Evolutionary conservation across 257 asterid species (phyloP).

Genomic region (Osmanthus fragrans): DNA sequence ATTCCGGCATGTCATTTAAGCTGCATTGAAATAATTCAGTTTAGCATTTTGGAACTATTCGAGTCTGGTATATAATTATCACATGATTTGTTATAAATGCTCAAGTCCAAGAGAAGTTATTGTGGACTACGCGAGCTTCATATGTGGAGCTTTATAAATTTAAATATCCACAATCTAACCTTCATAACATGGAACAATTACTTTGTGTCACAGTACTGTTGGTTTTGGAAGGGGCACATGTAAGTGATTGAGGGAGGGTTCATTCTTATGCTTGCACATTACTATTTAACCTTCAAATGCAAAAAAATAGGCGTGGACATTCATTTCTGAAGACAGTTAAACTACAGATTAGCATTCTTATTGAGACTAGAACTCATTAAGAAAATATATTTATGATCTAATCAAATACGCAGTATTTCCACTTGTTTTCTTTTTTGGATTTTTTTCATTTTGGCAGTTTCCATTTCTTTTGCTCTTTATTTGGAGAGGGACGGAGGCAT

Average conservation of each 20-base stretch:
- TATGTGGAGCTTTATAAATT: neutral
- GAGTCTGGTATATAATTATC: constrained; percentile 5
- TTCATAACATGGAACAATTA: neutral
- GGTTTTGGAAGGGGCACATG: neutral
- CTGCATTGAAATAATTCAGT: constrained; percentile 22
- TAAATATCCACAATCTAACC: neutral
- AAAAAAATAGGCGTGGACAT: neutral
- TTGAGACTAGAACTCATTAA: neutral
- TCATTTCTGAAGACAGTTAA: neutral
- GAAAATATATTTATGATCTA: neutral
- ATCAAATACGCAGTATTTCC: no score
- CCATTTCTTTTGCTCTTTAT: neutral
- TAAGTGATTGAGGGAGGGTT: neutral
- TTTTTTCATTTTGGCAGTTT: no score
- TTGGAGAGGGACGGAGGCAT: neutral
- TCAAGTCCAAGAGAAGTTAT: neutral
- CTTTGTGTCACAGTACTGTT: neutral
- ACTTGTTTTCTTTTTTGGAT: no score
- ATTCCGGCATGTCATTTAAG: no score
- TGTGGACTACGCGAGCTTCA: neutral
- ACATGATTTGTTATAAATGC: neutral
- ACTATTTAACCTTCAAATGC: constrained; percentile 2
- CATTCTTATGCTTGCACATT: neutral
- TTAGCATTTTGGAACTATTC: constrained; percentile 12
- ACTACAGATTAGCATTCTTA: neutral